Evolutionary conservation across 768 basidiomycete genomes (phyloP), one percentile per base, ranked within the genome.

Genomic region (Suillus ampliporus): DNA sequence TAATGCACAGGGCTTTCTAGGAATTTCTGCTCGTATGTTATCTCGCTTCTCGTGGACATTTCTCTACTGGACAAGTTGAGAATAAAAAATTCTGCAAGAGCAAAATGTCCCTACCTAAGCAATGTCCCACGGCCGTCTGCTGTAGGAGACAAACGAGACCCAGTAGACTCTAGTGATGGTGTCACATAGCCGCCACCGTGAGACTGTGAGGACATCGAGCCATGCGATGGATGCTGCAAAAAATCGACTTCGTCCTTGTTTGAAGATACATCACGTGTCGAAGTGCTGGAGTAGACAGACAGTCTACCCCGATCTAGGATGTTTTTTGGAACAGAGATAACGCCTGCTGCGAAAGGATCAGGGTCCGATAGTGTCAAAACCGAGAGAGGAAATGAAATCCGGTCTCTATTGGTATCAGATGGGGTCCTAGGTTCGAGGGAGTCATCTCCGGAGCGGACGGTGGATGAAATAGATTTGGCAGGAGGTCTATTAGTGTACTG

Each of bases 291-390:
- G 67, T 84, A 82, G 15, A 78, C 80, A 26, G 87, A 87, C 34
- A 85, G 76, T 61, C 81, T 81, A 69, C 77, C 83, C 23, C 77
- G 79, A 66, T 84, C 83, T n/a, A 46, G 48, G 62, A 74, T 47
- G 48, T 73, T 67, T 58, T 64, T 77, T 76, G 74, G 77, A 66
- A 82, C 65, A 26, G 83, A 71, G 40, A 84, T 77, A 47, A 79
- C 78, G 48, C 80, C 79, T 21, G 83, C 80, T 31, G 85, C 86
- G 68, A 90, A 89, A 6, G 89, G 89, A 76, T 90, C 88, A 8
- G 78, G 62, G 67, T 90, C 89, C 11, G 86, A 85, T 26, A 88
- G 78, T 4, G 88, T 88, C 58, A 89, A 70, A 60, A 90, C 74
- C 2, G 89, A 89, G 58, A 70, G 70, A 28, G 74, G 81, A 58